These are phyloP conservation scores for Cenchrus purpureus DNA, from an alignment of 176 grass and related monocot genomes.

Conservation along the genomic window DNA sequence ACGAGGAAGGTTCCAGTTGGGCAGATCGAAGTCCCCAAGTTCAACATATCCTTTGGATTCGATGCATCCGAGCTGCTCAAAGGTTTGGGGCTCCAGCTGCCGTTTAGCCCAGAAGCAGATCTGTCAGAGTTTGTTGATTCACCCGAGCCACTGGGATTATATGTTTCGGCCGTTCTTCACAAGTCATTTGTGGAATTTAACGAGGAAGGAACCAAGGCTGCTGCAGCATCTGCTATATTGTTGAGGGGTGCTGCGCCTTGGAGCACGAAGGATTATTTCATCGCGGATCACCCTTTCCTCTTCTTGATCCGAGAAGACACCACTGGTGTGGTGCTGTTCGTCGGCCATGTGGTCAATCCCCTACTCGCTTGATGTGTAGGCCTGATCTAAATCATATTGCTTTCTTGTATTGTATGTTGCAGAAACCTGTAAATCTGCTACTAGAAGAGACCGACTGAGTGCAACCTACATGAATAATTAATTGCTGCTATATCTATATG, in stretches of 20 bases:
- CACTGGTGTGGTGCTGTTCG: background rate
- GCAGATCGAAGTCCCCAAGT: conserved; percentile 69
- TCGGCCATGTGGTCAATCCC: conserved; percentile 51
- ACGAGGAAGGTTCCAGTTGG: conserved; percentile 37
- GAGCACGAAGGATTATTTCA: conserved; percentile 6
- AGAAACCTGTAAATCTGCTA: too few relatives aligned
- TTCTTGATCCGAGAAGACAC: conserved; percentile 52
- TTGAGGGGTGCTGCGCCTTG: background rate
- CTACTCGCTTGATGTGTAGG: background rate
- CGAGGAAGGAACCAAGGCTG: conserved; percentile 75
- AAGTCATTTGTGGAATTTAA: conserved; percentile 72
- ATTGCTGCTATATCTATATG: too few relatives aligned
- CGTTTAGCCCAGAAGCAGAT: conserved; percentile 51
- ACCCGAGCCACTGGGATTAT: background rate
- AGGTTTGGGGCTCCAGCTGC: conserved; percentile 57
- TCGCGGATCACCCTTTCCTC: conserved; percentile 53
- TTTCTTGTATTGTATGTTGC: too few relatives aligned
- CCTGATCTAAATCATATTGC: too few relatives aligned
- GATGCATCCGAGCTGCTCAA: conserved; percentile 56
- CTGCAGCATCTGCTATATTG: conserved; percentile 43
- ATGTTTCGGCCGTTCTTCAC: conserved; percentile 60
- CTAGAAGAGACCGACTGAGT: too few relatives aligned
- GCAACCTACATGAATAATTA: too few relatives aligned
- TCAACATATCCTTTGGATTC: conserved; percentile 72
- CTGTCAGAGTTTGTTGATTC: conserved; percentile 64